These are phyloP conservation scores for Hyparrhenia diplandra DNA, from an alignment of 176 grass and related monocot species.

Conservation along the genomic window DNA sequence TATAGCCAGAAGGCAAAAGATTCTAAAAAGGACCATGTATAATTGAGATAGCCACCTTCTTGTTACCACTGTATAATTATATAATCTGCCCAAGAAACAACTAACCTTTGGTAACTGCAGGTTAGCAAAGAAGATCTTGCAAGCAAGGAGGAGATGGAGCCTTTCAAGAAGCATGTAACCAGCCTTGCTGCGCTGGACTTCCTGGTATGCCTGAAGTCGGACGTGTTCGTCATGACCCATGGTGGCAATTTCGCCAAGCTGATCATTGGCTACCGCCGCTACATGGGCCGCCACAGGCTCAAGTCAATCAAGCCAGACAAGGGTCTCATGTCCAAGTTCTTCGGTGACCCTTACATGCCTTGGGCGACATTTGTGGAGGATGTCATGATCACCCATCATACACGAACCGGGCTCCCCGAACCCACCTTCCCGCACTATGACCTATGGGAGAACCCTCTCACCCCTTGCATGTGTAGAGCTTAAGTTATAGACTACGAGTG, in stretches of 20 bases:
- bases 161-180: constrained; percentile 97
- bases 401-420: constrained; percentile 80
- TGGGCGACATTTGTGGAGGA: constrained; percentile 90
- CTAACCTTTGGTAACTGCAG: constrained; percentile 26
- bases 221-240: constrained; percentile 96
- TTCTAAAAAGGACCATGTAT: neutral
- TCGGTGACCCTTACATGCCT: constrained; percentile 83
- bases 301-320: constrained; percentile 99
- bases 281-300: constrained; percentile 76
- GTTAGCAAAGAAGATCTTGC: constrained; percentile 91
- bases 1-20: neutral
- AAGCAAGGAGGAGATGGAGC: constrained; percentile 78
- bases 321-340: constrained; percentile 87
- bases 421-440: constrained; percentile 90
- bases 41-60: neutral
- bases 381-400: constrained; percentile 82
- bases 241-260: constrained; percentile 93
- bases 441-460: constrained; percentile 96
- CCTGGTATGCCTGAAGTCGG: constrained; percentile 86
- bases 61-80: neutral
- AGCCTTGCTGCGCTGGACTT: constrained; percentile 92
- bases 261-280: constrained; percentile 82
- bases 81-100: neutral
- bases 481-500: constrained; percentile 25
- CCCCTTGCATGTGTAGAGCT: constrained; percentile 84